phyloP scores from a whole-genome alignment of 129 eudicot species.

The Silybum marianum region DNA sequence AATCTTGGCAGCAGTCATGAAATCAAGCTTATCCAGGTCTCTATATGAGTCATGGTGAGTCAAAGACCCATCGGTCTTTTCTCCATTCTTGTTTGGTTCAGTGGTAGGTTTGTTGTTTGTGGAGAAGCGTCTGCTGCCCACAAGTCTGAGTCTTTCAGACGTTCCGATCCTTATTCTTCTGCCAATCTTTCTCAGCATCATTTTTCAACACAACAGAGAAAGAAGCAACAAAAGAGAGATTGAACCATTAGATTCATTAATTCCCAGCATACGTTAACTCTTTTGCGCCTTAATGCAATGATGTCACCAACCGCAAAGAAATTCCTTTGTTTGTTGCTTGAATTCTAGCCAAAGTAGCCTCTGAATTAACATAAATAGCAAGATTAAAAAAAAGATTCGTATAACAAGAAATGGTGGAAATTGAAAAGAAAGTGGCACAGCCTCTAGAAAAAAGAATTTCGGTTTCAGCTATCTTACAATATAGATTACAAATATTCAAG shows the following conservation, averaged over 20 bases:
- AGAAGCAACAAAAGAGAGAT: background rate
- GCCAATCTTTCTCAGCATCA: conserved; percentile 31
- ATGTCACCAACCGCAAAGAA: background rate
- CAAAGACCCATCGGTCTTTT: conserved; percentile 28
- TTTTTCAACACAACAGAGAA: conserved; percentile 11
- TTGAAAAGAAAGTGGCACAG: too few species aligned
- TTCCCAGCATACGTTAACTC: background rate
- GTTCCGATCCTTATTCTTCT: conserved; percentile 17
- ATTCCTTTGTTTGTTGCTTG: background rate
- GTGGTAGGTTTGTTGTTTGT: conserved; percentile 30
- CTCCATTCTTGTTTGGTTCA: conserved; percentile 21
- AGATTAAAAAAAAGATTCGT: background rate
- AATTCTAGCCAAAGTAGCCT: background rate
- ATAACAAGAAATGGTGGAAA: background rate
- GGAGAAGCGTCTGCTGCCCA: conserved; percentile 37
- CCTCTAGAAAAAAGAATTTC: too few species aligned
- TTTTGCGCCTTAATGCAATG: background rate
- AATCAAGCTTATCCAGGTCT: conserved; percentile 74
- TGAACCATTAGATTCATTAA: background rate
- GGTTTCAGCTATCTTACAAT: background rate
- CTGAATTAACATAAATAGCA: background rate
- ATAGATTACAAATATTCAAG: background rate
- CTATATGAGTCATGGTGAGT: conserved; percentile 61
- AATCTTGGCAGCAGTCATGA: conserved; percentile 85
- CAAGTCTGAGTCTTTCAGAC: conserved; percentile 4